Base-by-base conservation (phyloP, 2,329 filamentous ascomycete genomes). In the Colletotrichum plurivorum region DNA sequence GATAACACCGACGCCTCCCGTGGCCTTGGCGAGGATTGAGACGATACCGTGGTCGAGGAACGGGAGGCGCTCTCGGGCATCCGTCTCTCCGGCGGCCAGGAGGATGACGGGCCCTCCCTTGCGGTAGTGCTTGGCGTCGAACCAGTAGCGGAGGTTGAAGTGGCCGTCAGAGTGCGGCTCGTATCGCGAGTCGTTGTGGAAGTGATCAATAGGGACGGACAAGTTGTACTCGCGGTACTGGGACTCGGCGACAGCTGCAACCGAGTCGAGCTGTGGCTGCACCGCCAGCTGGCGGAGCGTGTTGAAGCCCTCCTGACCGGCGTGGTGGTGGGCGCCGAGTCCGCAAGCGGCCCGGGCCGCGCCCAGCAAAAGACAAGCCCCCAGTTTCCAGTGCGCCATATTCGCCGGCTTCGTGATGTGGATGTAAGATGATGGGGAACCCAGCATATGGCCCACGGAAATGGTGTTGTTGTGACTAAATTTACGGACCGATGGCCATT, bases 21-120 rank as follows among this genome's bases (percentile, higher is more conserved):
- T 93, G 1, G 91, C 92, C 73, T 91, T 83, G 4, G 91, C 87
- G 18, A 97, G 84, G 72, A 93, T 87, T 43, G 90, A 85, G 0
- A 94, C 84, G 60, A 97, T 92, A 60, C 94, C 94, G 77, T 96
- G 93, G 73, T 94, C 89, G 10, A 97, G 81, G 75, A 88, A 95
- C 0, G 87, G 86, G 18, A 97, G 81, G 15, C 93, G 86, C 39
- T 78, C 88, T n/a, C 78, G 81, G 9, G 86, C 92, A 68, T 82
- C 82, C 0, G 90, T 91, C 81, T 97, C 94, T 31, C 94, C 94
- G 5, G 87, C 87, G 46, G 91, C 87, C 5, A 97, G 85, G 5
- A 97, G 87, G 64, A 97, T 93, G 55, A 97, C 92, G 0, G 94
- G 94, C 0, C 94, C 94, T 13, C 94, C 94, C 0, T 87, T 82